These are phyloP conservation scores for Populus pruinosa DNA, from an alignment of 345 rosid genomes.

Conservation along the genomic window DNA sequence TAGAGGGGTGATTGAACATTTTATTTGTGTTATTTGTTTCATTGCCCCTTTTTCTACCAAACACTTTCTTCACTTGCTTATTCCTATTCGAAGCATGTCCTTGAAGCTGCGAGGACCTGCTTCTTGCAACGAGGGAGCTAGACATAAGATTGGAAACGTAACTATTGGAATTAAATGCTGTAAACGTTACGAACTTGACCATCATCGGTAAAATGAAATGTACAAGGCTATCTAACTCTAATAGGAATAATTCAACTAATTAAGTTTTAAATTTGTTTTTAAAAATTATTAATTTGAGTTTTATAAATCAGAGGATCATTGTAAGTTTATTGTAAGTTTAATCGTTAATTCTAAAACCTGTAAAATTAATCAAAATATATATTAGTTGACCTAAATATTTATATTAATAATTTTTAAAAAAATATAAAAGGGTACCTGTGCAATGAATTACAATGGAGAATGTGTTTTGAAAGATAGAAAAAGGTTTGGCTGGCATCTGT, in stretches of 20 bases:
- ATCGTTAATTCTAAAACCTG: fast-evolving
- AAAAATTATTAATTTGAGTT: no score
- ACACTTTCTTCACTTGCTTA: neutral
- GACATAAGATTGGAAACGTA: neutral
- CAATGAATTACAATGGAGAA: neutral
- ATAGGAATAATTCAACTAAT: no score
- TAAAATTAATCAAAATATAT: fast-evolving
- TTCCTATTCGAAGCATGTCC: neutral
- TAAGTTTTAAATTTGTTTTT: no score
- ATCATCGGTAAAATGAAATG: neutral
- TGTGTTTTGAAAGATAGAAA: neutral
- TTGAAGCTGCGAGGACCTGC: neutral
- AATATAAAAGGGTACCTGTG: neutral
- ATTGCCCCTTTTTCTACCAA: no score
- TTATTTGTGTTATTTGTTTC: no score
- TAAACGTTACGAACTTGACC: neutral
- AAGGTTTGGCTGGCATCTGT: neutral
- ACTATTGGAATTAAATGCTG: neutral
- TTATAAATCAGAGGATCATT: fast-evolving
- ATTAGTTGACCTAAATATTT: fast-evolving
- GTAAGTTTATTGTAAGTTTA: fast-evolving
- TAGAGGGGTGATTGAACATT: neutral
- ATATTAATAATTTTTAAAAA: neutral
- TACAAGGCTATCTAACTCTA: neutral
- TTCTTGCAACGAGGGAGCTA: neutral